Conservation (phyloP, 106 monocot genomes). For the Acorus gramineus region DNA sequence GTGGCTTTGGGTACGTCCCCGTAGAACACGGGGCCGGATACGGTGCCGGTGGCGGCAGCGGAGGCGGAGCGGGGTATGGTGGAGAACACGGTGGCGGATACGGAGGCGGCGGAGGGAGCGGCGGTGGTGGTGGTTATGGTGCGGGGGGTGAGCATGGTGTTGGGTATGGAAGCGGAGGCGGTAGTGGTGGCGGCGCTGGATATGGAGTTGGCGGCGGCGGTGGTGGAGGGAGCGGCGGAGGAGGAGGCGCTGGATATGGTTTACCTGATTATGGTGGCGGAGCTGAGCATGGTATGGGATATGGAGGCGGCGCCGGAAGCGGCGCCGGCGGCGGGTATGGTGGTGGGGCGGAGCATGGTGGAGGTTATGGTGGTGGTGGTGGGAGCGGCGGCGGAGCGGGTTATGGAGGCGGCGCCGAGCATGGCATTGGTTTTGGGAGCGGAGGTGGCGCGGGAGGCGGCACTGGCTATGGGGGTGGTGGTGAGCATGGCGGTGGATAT, state of each 20-base stretch:
- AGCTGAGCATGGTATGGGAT: background rate
- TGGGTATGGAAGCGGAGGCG: background rate
- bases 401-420: constrained; percentile 7
- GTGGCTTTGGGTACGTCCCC: background rate
- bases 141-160: background rate
- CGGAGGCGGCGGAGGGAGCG: background rate
- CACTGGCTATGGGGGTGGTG: background rate
- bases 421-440: background rate
- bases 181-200: background rate
- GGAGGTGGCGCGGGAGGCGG: constrained; percentile 4
- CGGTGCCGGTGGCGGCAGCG: background rate
- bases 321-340: background rate
- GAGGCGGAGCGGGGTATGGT: background rate
- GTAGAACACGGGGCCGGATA: background rate
- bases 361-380: constrained; percentile 4
- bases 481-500: constrained; percentile 1
- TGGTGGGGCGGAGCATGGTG: background rate
- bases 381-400: constrained; percentile 6
- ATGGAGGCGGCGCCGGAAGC: background rate
- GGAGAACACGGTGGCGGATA: background rate
- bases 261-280: background rate
- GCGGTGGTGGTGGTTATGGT: background rate
- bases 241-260: background rate
- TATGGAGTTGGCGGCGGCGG: background rate
- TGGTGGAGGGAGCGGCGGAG: background rate